Evolutionary conservation across 2,329 filamentous ascomycete genomes (phyloP).

Genomic region (Arthroderma sp.): DNA sequence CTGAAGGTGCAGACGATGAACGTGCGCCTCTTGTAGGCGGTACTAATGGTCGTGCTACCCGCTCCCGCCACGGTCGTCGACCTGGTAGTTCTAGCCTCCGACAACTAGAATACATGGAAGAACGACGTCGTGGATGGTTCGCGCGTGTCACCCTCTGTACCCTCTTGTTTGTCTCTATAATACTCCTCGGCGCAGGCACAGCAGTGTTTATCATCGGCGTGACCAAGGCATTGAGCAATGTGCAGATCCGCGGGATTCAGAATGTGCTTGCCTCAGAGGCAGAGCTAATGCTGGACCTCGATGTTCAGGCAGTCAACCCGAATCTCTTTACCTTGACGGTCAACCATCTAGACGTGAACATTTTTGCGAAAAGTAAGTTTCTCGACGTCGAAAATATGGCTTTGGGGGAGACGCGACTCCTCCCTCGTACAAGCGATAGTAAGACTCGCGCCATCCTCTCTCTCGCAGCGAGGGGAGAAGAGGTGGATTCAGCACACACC

Average conservation of each 20-base stretch:
- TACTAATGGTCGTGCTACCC: conserved; percentile 46
- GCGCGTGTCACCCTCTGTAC: conserved; percentile 76
- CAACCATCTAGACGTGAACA: conserved; percentile 73
- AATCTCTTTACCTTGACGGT: conserved; percentile 84
- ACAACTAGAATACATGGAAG: conserved; percentile 62
- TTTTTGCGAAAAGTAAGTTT: conserved; percentile 89
- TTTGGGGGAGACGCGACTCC: conserved; percentile 18
- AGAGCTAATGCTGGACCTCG: conserved; percentile 86
- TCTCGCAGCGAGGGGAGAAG: conserved; percentile 16
- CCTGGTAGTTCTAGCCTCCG: conserved; percentile 47
- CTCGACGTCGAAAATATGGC: conserved; percentile 49
- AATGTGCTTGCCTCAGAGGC: conserved; percentile 90
- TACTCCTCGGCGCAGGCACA: conserved; percentile 71
- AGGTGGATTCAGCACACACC: conserved; percentile 10
- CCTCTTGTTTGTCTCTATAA: conserved; percentile 66
- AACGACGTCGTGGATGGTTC: conserved; percentile 51
- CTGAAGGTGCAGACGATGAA: conserved; percentile 74
- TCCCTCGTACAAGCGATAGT: conserved; percentile 20
- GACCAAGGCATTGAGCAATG: conserved; percentile 70
- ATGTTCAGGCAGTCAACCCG: conserved; percentile 78
- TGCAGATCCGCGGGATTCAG: conserved; percentile 66
- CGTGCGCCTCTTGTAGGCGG: conserved; percentile 65
- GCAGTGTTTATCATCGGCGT: conserved; percentile 84
- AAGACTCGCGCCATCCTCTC: conserved; percentile 22
- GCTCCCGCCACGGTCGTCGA: conserved; percentile 45